Evolutionary conservation across 2,329 filamentous ascomycete genomes (phyloP).

Genomic region (Aureobasidium subglaciale): DNA sequence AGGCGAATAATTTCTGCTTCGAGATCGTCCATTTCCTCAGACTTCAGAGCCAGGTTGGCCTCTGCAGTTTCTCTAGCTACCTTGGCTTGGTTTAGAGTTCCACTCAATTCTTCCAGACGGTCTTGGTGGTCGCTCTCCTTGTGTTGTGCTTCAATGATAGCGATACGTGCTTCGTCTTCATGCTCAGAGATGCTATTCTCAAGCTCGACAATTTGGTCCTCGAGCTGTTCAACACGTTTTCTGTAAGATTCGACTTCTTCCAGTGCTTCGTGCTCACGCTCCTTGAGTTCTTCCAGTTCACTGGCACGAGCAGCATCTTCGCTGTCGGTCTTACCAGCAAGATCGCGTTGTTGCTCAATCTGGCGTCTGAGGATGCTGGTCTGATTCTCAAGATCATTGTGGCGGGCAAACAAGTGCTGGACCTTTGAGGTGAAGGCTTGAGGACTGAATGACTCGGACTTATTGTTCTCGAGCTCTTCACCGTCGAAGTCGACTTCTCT

Average conservation of each 20-base stretch:
- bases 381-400: conserved; percentile 75
- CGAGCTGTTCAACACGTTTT: conserved; percentile 25
- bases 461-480: conserved; percentile 31
- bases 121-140: conserved; percentile 26
- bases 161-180: conserved; percentile 30
- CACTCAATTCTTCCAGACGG: conserved; percentile 15
- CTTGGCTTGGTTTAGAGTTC: conserved; percentile 17
- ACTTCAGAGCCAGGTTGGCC: conserved; percentile 19
- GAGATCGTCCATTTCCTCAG: conserved; percentile 34
- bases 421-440: conserved; percentile 71
- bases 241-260: conserved; percentile 26
- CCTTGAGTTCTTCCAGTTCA: conserved; percentile 20
- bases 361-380: conserved; percentile 84
- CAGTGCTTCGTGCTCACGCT: conserved; percentile 22
- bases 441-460: conserved; percentile 56
- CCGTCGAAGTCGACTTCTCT: conserved; percentile 21
- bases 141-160: conserved; percentile 32
- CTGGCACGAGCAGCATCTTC: conserved; percentile 35
- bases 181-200: conserved; percentile 22
- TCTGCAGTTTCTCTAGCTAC: conserved; percentile 22
- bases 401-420: conserved; percentile 67
- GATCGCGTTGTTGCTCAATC: conserved; percentile 88
- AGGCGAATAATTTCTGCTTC: conserved; percentile 59
- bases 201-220: conserved; percentile 26
- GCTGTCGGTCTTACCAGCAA: conserved; percentile 78